Percentiles rank a stretch among this genome's conserved stretches.
phyloP scores from a whole-genome alignment of 2,329 filamentous ascomycete genomes.

The Claviceps humidiphila region DNA sequence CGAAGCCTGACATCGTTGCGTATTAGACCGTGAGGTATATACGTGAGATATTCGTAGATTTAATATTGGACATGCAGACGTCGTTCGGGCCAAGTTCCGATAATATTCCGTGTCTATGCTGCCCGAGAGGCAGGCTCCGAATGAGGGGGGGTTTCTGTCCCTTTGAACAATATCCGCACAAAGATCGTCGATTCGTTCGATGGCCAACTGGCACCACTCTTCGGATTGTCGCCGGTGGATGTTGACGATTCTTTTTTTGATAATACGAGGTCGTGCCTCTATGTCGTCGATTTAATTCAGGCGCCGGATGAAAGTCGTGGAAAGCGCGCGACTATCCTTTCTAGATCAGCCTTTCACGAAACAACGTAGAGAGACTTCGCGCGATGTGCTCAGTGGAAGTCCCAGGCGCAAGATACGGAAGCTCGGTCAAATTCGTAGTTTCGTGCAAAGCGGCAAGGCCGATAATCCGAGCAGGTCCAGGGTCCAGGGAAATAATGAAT shows the following conservation, averaged over 20 bases:
- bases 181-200: background rate
- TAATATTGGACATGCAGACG: background rate
- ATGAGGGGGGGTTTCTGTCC: background rate
- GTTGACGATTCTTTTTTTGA: background rate
- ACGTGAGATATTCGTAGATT: constrained; percentile 8
- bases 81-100: background rate
- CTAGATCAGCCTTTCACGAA: background rate
- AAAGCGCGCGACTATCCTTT: too few relatives aligned
- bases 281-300: background rate
- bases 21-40: background rate
- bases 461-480: background rate
- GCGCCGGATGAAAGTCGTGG: background rate
- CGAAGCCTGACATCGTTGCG: constrained; percentile 63
- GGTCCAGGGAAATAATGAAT: background rate
- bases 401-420: background rate
- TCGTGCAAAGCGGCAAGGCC: background rate
- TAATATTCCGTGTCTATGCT: background rate
- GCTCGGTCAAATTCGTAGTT: background rate
- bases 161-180: background rate
- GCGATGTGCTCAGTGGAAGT: background rate
- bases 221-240: background rate
- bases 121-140: background rate
- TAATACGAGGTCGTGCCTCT: background rate
- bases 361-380: background rate
- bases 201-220: background rate